Conservation (phyloP, 306 rosid genomes). For the Vicia sativa region DNA sequence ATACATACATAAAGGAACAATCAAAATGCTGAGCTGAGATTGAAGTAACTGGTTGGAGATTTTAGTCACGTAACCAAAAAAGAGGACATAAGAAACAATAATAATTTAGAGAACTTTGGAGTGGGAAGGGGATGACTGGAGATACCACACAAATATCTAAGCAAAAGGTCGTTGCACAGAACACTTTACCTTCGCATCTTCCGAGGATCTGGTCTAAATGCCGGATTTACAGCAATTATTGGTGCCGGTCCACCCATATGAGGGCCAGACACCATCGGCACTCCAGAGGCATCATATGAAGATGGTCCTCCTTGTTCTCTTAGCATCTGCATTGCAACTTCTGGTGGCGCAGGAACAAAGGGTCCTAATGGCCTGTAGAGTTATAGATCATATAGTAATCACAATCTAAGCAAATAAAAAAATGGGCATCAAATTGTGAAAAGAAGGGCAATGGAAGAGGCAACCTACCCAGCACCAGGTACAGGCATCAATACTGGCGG, state of each 20-base stretch:
- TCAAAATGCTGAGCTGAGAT: constrained; percentile 1
- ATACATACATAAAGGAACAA: constrained; percentile 7
- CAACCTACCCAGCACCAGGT: constrained; percentile 98
- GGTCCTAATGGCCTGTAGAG: constrained; percentile 92
- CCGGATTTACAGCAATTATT: constrained; percentile 74
- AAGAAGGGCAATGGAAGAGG: not conserved
- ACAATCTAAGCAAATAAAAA: constrained; percentile 10
- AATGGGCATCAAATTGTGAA: constrained; percentile 16
- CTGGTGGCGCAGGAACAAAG: constrained; percentile 99
- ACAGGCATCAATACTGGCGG: constrained; percentile 98
- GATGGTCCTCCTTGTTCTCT: constrained; percentile 97
- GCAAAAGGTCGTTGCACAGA: constrained; percentile 15
- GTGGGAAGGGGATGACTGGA: constrained; percentile 1
- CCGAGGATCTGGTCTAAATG: constrained; percentile 88
- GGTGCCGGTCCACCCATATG: constrained; percentile 83
- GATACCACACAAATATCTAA: not conserved
- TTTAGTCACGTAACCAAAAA: constrained; percentile 7
- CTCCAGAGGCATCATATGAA: constrained; percentile 75
- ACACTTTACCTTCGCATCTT: constrained; percentile 77
- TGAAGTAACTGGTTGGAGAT: not conserved
- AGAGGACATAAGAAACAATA: constrained; percentile 5
- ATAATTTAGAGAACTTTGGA: constrained; percentile 28
- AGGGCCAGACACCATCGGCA: constrained; percentile 74
- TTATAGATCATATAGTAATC: constrained; percentile 33
- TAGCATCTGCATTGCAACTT: constrained; percentile 98